phyloP scores from a whole-genome alignment of 2,329 filamentous ascomycete genomes.

The Ascochyta lentis region DNA sequence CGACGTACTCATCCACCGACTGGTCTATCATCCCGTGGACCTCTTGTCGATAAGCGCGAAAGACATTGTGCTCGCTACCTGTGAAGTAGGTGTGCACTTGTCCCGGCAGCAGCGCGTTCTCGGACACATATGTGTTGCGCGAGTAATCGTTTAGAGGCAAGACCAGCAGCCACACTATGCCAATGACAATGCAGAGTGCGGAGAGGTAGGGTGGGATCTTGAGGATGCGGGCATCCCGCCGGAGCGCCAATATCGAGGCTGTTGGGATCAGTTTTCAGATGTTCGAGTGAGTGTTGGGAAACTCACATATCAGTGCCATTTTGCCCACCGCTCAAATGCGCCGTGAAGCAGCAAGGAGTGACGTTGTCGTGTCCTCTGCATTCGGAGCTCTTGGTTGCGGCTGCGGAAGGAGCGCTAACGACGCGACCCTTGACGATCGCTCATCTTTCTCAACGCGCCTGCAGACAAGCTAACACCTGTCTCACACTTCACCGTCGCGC shows the following conservation, averaged over 20 bases:
- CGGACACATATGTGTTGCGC: slow-evolving; percentile 91
- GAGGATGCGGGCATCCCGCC: slow-evolving; percentile 80
- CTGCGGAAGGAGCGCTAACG: slow-evolving; percentile 19
- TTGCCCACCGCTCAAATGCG: slow-evolving; percentile 19
- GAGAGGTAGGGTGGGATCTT: slow-evolving; percentile 89
- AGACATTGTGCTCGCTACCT: slow-evolving; percentile 93
- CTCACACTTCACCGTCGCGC: slow-evolving; percentile 19
- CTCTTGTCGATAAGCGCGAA: slow-evolving; percentile 88
- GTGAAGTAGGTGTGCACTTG: slow-evolving; percentile 98
- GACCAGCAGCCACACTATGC: slow-evolving; percentile 86
- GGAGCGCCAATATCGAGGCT: slow-evolving; percentile 70
- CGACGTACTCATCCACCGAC: slow-evolving; percentile 46
- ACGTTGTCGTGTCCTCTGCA: slow-evolving; percentile 19
- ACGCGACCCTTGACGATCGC: slow-evolving; percentile 9
- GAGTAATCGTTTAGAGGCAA: slow-evolving; percentile 92
- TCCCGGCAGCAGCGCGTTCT: slow-evolving; percentile 92
- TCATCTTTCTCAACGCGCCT: slow-evolving; percentile 24
- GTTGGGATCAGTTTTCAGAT: slow-evolving; percentile 25
- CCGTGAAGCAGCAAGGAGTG: slow-evolving; percentile 4
- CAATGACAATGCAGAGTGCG: slow-evolving; percentile 80
- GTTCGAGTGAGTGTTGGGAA: too few relatives aligned
- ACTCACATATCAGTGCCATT: slow-evolving; percentile 49
- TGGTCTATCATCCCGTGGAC: slow-evolving; percentile 66
- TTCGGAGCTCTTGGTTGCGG: slow-evolving; percentile 26
- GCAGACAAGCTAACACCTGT: slow-evolving; percentile 3